A percentile compares a stretch with the other conserved stretches of the same genome.
These are phyloP conservation scores for Vachellia collinsii DNA, from an alignment of 306 rosid species.

Conservation along the genomic window DNA sequence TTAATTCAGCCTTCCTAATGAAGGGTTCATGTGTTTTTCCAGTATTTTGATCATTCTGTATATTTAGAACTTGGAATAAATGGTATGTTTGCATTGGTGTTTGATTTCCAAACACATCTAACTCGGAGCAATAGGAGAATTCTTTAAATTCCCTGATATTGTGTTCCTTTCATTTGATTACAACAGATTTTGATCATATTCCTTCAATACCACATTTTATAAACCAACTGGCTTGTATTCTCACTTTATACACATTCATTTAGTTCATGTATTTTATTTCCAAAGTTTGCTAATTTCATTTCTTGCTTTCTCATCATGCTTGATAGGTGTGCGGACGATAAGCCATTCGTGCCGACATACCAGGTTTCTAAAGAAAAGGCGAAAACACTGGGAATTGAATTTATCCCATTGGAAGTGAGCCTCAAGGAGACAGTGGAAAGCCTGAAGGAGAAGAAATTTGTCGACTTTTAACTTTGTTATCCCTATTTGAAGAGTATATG, in stretches of 20 bases:
- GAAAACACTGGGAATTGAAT: not conserved
- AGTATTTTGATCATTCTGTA: not conserved
- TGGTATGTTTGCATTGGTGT: not conserved
- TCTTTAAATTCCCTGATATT: no score
- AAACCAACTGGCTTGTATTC: not conserved
- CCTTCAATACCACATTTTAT: not conserved
- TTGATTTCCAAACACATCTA: not conserved
- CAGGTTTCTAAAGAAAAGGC: conserved; percentile 8
- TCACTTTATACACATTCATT: not conserved
- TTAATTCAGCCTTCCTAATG: not conserved
- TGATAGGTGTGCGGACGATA: not conserved
- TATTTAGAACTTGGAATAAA: not conserved
- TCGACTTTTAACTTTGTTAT: not conserved
- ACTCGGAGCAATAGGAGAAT: not conserved
- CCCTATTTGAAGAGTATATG: not conserved
- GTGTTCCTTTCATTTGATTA: not conserved
- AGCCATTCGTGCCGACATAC: not conserved
- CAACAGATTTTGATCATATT: not conserved
- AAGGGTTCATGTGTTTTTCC: no score
- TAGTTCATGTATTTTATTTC: not conserved
- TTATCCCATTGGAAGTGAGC: not conserved
- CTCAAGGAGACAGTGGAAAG: not conserved
- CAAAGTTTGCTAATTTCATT: not conserved
- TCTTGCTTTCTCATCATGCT: not conserved
- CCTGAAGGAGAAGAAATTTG: conserved; percentile 5